A percentile compares a stretch with the other conserved stretches of the same genome.
Conservation (phyloP, 106 monocot genomes). For the Platanthera zijinensis region DNA sequence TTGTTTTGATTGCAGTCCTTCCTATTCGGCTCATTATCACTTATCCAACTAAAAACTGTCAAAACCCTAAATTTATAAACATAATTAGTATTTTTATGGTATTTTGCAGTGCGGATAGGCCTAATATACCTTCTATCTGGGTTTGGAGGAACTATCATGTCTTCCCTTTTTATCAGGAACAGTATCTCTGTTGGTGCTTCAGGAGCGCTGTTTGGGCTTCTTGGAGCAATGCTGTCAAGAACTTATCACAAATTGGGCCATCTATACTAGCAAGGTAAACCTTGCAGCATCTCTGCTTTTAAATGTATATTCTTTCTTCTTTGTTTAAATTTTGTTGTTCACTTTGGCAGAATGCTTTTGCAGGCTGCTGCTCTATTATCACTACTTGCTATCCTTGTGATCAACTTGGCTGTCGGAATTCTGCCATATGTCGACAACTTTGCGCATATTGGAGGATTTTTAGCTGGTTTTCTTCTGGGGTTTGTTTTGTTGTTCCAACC, state of each 20-base stretch:
- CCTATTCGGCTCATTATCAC: too few species aligned
- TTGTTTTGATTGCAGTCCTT: too few species aligned
- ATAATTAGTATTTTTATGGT: too few species aligned
- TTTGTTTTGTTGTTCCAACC: slow-evolving; percentile 47
- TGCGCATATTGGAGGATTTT: slow-evolving; percentile 50
- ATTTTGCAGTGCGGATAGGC: slow-evolving; percentile 46
- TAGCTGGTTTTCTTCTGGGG: slow-evolving; percentile 47
- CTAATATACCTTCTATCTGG: slow-evolving; percentile 54
- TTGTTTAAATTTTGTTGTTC: too few species aligned
- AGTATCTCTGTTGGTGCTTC: slow-evolving; percentile 64
- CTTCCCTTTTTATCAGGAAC: slow-evolving; percentile 44
- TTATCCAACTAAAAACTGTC: too few species aligned
- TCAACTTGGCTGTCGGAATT: slow-evolving; percentile 59
- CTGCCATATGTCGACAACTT: slow-evolving; percentile 50
- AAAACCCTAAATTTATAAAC: too few species aligned
- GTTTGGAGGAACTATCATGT: slow-evolving; percentile 50
- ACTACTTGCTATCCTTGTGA: slow-evolving; percentile 32
- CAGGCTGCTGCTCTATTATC: slow-evolving; percentile 37
- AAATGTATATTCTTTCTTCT: too few species aligned
- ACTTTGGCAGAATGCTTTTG: neutral
- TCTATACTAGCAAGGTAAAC: slow-evolving; percentile 44
- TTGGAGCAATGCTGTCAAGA: slow-evolving; percentile 68
- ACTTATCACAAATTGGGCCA: slow-evolving; percentile 57
- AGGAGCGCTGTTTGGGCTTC: slow-evolving; percentile 67
- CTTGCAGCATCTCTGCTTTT: too few species aligned